Evolutionary conservation across 495 filamentous ascomycete species (phyloP), one percentile per base, ranked within the genome.

Genomic region (Daldinia bambusicola): DNA sequence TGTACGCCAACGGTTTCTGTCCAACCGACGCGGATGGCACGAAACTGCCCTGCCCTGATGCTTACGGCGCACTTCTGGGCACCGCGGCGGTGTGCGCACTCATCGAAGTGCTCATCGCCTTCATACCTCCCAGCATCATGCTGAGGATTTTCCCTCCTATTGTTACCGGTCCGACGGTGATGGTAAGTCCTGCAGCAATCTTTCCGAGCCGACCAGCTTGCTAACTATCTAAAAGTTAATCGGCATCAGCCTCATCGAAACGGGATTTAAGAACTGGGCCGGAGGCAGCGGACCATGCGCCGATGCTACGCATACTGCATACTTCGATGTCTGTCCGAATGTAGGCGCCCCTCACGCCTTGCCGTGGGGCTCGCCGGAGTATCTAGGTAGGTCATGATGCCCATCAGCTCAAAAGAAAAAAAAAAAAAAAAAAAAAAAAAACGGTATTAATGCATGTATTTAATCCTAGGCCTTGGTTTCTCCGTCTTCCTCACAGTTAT

Each of bases 401-500:
- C 30, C 9, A 4, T 61, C 26, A 13, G 22, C 8, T 3, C 26
- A 38, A 1, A n/a, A 6, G 34, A 22, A 38, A 32, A 22, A n/a
- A n/a, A 6, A 41, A 22, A 38, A 32, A 22, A n/a, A n/a, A 6
- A 41, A 22, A 38, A n/a, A 6, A 41, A 22, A 38, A 32, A 22
- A n/a, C n/a, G 20, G 13, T 13, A 52, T 64, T 71, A 56, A 69
- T 26, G 34, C 31, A 66, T 52, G 4, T 12, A 38, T 6, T 7
- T 18, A 0, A 6, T 36, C 9, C 20, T 36, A 77, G 75, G 94
- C 4, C 87, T 98, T 1, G 94, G 94, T 1, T 97, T 98, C 82
- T 88, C 89, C 26, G 94, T 96, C 43, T 97, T 97, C 76, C 66
- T 93, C n/a, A 93, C 92, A 30, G 96, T 95, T 76, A 92, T 95